phyloP scores from a whole-genome alignment of 805 yeast genomes.

The Saccharomyces mikatae region DNA sequence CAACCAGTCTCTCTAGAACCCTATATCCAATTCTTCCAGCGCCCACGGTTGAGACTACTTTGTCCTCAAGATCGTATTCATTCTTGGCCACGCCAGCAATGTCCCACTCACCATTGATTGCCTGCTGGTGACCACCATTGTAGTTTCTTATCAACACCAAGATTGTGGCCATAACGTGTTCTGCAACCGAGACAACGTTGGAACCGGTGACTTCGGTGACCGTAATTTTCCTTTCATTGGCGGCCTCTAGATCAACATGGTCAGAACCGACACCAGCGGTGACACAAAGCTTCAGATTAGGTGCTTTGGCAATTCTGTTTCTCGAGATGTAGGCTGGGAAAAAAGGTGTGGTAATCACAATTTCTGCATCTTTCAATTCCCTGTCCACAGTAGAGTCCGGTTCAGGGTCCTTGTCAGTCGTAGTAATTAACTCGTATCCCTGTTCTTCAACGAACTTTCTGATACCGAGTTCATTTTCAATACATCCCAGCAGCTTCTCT shows the following conservation, averaged over 20 bases:
- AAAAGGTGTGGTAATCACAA: slow-evolving; percentile 76
- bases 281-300: slow-evolving; percentile 58
- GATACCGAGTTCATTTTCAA: slow-evolving; percentile 70
- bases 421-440: slow-evolving; percentile 61
- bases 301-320: slow-evolving; percentile 60
- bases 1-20: slow-evolving; percentile 59
- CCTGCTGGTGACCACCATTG: slow-evolving; percentile 70
- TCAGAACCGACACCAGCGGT: slow-evolving; percentile 87
- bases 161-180: slow-evolving; percentile 2
- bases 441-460: slow-evolving; percentile 52
- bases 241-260: slow-evolving; percentile 64
- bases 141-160: slow-evolving; percentile 70
- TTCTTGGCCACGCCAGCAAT: slow-evolving; percentile 70
- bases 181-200: slow-evolving; percentile 68
- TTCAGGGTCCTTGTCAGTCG: slow-evolving; percentile 58
- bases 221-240: slow-evolving; percentile 53
- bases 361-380: slow-evolving; percentile 62
- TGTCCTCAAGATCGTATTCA: slow-evolving; percentile 67
- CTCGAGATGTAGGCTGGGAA: slow-evolving; percentile 69
- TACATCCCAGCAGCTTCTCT: slow-evolving; percentile 55
- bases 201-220: slow-evolving; percentile 81
- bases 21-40: slow-evolving; percentile 47
- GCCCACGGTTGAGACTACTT: slow-evolving; percentile 72
- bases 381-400: slow-evolving; percentile 50
- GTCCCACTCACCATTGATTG: slow-evolving; percentile 57